Conservation (phyloP, 257 asterid species). For the Primulina tabacum region DNA sequence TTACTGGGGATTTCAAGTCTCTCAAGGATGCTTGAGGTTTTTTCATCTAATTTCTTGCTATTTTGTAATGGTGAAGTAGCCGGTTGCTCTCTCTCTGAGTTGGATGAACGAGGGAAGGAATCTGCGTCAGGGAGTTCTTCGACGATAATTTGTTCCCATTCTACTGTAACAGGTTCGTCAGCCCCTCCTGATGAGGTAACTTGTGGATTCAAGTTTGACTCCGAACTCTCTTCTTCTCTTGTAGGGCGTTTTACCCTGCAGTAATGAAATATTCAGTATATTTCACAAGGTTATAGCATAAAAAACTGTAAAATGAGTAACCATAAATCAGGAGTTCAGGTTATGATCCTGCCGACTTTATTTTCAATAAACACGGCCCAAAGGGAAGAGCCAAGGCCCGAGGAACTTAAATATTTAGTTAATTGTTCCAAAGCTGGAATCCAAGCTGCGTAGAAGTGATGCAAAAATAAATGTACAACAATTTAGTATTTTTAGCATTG, state of each 20-base stretch:
- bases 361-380: background rate
- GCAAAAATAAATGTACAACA: no score
- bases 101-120: constrained; percentile 46
- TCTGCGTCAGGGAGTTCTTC: constrained; percentile 44
- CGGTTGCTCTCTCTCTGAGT: constrained; percentile 40
- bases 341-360: background rate
- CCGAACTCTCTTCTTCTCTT: constrained; percentile 38
- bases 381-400: background rate
- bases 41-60: constrained; percentile 62
- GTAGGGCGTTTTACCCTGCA: constrained; percentile 63
- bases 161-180: constrained; percentile 31
- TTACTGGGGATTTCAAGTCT: constrained; percentile 80
- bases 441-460: no score
- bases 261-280: constrained; percentile 14
- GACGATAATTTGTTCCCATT: constrained; percentile 78
- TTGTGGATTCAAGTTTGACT: constrained; percentile 29
- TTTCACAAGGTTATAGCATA: constrained; percentile 5
- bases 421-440: no score
- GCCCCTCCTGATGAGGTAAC: constrained; percentile 32
- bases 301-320: background rate
- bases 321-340: no score
- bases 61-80: constrained; percentile 47
- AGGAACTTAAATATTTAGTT: background rate
- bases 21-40: constrained; percentile 84
- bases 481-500: no score